These are phyloP conservation scores for Microbotryum silenes-acaulis DNA, from an alignment of 1,284 basidiomycete genomes.

Conservation along the genomic window DNA sequence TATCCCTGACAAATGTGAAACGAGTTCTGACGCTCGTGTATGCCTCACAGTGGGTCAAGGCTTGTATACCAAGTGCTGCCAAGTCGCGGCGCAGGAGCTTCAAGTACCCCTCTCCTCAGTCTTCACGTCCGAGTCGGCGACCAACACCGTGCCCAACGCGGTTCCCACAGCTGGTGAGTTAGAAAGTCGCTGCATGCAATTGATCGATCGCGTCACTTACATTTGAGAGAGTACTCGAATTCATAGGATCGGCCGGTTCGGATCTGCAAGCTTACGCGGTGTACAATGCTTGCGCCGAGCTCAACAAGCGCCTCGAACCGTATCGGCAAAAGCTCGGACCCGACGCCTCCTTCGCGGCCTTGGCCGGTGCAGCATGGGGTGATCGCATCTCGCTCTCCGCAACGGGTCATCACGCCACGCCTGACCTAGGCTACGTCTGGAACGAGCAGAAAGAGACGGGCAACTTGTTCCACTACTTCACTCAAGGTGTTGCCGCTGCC, in stretches of 20 bases:
- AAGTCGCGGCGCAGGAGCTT: slow-evolving; percentile 41
- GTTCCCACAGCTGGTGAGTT: slow-evolving; percentile 35
- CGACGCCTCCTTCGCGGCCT: slow-evolving; percentile 34
- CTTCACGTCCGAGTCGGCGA: slow-evolving; percentile 37
- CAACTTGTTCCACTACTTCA: slow-evolving; percentile 32
- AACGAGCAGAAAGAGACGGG: slow-evolving; percentile 20
- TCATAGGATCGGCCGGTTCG: slow-evolving; percentile 29
- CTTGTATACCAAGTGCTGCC: slow-evolving; percentile 40
- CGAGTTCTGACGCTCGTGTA: slow-evolving; percentile 15
- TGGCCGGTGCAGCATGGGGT: slow-evolving; percentile 39
- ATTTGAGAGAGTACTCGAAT: background rate
- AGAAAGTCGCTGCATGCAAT: background rate
- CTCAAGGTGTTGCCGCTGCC: slow-evolving; percentile 35
- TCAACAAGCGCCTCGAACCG: slow-evolving; percentile 37
- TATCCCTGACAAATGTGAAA: too few relatives aligned
- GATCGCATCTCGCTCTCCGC: slow-evolving; percentile 39
- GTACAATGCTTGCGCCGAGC: slow-evolving; percentile 41
- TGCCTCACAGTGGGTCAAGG: slow-evolving; percentile 33
- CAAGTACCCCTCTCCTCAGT: slow-evolving; percentile 38
- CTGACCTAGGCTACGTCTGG: slow-evolving; percentile 41
- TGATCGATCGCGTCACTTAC: background rate
- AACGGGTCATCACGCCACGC: slow-evolving; percentile 40
- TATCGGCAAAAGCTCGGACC: slow-evolving; percentile 29
- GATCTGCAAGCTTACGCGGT: slow-evolving; percentile 35
- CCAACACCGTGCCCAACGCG: slow-evolving; percentile 38